A percentile compares a stretch with the other conserved stretches of the same genome.
These are phyloP conservation scores for Diversispora eburnea DNA, from an alignment of 192 early-diverging fungal genomes.

Conservation along the genomic window DNA sequence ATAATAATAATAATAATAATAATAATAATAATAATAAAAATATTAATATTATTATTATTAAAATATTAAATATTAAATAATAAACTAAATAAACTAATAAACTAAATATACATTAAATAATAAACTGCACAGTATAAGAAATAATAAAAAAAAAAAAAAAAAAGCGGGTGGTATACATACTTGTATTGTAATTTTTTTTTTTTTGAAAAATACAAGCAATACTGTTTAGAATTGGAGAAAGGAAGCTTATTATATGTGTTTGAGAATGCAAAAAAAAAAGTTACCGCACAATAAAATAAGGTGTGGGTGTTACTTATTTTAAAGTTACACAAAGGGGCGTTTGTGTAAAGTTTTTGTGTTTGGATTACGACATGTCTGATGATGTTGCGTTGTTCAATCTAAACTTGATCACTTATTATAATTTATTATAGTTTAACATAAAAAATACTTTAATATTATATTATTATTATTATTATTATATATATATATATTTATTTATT, in stretches of 20 bases:
- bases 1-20: too few species aligned
- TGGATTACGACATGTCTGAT: background rate
- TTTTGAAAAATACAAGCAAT: conserved; percentile 10
- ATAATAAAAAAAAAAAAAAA: background rate
- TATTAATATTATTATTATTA: background rate
- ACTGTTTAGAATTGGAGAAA: conserved; percentile 2
- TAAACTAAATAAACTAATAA: background rate
- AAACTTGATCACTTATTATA: background rate
- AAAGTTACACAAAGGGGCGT: conserved; percentile 17
- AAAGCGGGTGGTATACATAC: background rate
- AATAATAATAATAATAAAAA: background rate
- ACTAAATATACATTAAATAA: background rate
- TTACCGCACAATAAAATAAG: conserved; percentile 9
- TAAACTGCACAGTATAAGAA: background rate
- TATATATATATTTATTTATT: too few species aligned
- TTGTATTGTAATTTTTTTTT: conserved; percentile 2
- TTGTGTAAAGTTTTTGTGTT: background rate
- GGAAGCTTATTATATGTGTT: conserved; percentile 15
- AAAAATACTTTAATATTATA: background rate
- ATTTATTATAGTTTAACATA: background rate
- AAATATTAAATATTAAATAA: background rate
- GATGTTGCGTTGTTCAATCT: background rate
- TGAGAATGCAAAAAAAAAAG: background rate
- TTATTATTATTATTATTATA: background rate
- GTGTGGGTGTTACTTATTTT: background rate